Conservation (phyloP, 768 basidiomycete genomes). For the Boletus sp. region DNA sequence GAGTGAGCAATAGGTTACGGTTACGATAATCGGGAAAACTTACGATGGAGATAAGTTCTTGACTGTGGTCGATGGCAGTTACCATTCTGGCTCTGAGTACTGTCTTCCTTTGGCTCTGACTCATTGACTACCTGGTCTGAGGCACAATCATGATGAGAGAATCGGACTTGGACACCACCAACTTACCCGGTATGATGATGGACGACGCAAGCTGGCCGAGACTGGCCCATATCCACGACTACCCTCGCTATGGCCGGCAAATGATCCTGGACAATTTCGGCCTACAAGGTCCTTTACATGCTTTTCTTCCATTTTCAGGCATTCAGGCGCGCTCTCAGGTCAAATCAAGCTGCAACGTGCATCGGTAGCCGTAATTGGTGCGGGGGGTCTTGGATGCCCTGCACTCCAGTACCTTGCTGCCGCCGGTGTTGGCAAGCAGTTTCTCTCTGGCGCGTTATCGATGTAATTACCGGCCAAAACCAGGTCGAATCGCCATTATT, state of each 20-base stretch:
- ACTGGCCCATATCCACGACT: slow-evolving; percentile 58
- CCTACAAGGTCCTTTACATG: slow-evolving; percentile 55
- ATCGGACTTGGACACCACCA: background rate
- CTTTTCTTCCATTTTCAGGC: background rate
- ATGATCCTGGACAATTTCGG: slow-evolving; percentile 94
- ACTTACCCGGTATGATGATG: slow-evolving; percentile 1
- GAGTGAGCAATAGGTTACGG: too few species aligned
- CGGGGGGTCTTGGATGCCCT: slow-evolving; percentile 95
- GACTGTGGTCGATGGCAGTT: too few species aligned
- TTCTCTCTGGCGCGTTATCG: background rate
- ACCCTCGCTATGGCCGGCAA: slow-evolving; percentile 89
- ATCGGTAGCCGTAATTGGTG: slow-evolving; percentile 84
- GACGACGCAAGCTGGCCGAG: slow-evolving; percentile 14
- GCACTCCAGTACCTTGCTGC: slow-evolving; percentile 92
- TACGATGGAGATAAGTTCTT: too few species aligned
- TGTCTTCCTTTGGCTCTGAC: background rate
- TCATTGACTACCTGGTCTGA: background rate
- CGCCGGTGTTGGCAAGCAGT: slow-evolving; percentile 77
- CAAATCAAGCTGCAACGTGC: slow-evolving; percentile 78
- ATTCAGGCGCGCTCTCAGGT: slow-evolving; percentile 42
- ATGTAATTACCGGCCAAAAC: slow-evolving; percentile 4
- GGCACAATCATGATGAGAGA: background rate
- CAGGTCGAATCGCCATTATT: slow-evolving; percentile 81
- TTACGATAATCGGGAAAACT: too few species aligned
- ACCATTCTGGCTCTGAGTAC: background rate